Evolutionary conservation across 148 eudicot species (phyloP), one percentile per base, ranked within the genome.

Genomic region (Cornus suecica): DNA sequence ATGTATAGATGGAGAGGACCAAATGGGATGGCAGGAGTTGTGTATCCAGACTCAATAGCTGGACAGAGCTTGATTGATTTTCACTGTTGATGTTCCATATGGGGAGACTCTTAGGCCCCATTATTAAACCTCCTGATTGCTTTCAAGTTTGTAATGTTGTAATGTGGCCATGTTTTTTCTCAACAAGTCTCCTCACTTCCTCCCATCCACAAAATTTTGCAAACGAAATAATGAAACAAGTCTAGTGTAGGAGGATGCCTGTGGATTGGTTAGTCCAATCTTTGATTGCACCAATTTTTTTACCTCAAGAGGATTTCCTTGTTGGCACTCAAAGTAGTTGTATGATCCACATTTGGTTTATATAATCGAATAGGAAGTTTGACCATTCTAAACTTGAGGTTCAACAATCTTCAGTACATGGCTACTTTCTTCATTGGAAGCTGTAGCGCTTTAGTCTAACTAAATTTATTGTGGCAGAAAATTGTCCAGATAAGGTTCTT

Each of bases 401-500:
- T 65, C n/a, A 28, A 15, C 26, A 3, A 65, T 48, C 71, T 48
- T 60, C 22, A 2, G 9, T 31, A 32, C 27, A 4, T 32, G 22
- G 2, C 16, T 41, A 42, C 28, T 65, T 41, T 41, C 3, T 34
- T 14, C 42, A 41, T 20, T 41, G 15, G 56, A 26, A 63, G 15
- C 64, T 42, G 29, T n/a, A 25, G 51, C 71, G 70, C 58, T 72
- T 68, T 48, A 72, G 60, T 41, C 41, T 27, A 72, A 72, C 56
- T 56, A 11, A 22, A 69, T 72, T 51, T 54, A 8, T 27, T 4
- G 78, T 10, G 69, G 77, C 83, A 90, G 94, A 88, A 58, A 84
- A 45, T 75, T 69, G 51, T 70, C 83, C 89, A 22, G 83, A 79
- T 65, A 88, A 76, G 69, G 74, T 79, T 20, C 83, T 88, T 51